Base-by-base conservation (phyloP, 2,329 filamentous ascomycete genomes). In the Penicillium sp. region DNA sequence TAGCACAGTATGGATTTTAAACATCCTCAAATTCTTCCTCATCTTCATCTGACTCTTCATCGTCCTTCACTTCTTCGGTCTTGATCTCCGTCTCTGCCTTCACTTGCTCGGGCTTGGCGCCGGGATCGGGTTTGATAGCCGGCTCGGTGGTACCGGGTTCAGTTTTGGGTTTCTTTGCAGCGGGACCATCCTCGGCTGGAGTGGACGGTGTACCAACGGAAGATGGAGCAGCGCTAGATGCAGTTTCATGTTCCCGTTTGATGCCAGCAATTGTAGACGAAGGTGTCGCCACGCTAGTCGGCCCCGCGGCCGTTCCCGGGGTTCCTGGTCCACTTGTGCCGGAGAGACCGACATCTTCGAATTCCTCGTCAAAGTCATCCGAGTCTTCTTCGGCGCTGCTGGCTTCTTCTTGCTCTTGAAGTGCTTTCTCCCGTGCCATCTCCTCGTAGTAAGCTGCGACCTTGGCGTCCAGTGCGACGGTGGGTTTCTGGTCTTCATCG, bases 371-470 rank as follows among this genome's bases (percentile, higher is more conserved):
- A n/a, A 59, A 58, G 1, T 61, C 64, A 33, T 67, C 65, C 1
- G 60, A 66, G 16, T 62, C 61, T 25, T 67, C 64, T 2, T 65
- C 64, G 8, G 54, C 62, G 28, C 58, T 67, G 40, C 61, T 67
- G 6, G 56, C 64, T 31, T 70, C 67, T 44, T 64, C 55, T 41
- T 64, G 52, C 2, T 60, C 65, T 41, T 67, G 63, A 1, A 65
- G 52, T 12, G 62, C 66, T 42, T 67, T 62, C 42, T 69, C 66
- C 2, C 61, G 55, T 17, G 62, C 65, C 59, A 70, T 67, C 41
- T 69, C 66, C 1, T 65, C 66, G 38, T 70, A 70, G 51, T 69
- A 69, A 3, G 66, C 66, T 11, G 66, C 66, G 34, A 70, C 60
- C 34, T 69, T 69, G 44, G 70, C 69, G 37, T 71, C 66, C 15